Base-by-base conservation (phyloP, 495 filamentous ascomycete genomes). In the Neurospora sp. region DNA sequence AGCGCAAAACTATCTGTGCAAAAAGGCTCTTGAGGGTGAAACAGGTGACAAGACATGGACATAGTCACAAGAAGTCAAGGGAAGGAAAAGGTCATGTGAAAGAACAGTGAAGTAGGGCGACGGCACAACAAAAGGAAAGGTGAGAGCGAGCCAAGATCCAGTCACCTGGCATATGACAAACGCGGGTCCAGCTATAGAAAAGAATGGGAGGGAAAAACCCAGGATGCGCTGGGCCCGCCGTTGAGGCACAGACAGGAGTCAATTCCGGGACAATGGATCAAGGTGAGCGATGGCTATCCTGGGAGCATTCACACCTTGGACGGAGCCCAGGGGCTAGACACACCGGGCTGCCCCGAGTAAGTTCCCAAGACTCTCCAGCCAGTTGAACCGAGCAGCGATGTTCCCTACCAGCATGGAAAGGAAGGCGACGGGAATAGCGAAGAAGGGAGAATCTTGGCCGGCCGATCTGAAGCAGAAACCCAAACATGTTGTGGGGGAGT, bases 171-270 rank as follows among this genome's bases (percentile, higher is more conserved):
- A 75, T 18, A 66, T 66, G 54, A 35, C 54, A 66, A 66, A 66
- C 54, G 23, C 12, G 27, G 54, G 54, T 62, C 54, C 54, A 2
- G 14, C 14, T 12, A 3, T 18, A 8, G 27, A 31, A 10, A 18
- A 66, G 54, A 72, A 39, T 41, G 20, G 39, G 46, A 41, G 69
- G 39, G 74, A 72, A 74, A 75, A 70, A 18, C 39, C 20, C 72
- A 73, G 66, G 44, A 44, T 69, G 35, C 38, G 46, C 73, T 72
- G 74, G 72, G 72, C 70, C 74, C 77, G 78, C 78, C 75, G 70
- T 76, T 42, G 69, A 76, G 74, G 76, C 74, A 78, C 76, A 74
- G 73, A 73, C 73, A 74, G 39, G 60, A 72, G 54, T 42, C 72
- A 73, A 73, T 71, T 70, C 60, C 54, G 40, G 73, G 66, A 66